Evolutionary conservation across 2,329 filamentous ascomycete genomes (phyloP), one percentile per base, ranked within the genome.

Genomic region (Aspergillus fijiensis): DNA sequence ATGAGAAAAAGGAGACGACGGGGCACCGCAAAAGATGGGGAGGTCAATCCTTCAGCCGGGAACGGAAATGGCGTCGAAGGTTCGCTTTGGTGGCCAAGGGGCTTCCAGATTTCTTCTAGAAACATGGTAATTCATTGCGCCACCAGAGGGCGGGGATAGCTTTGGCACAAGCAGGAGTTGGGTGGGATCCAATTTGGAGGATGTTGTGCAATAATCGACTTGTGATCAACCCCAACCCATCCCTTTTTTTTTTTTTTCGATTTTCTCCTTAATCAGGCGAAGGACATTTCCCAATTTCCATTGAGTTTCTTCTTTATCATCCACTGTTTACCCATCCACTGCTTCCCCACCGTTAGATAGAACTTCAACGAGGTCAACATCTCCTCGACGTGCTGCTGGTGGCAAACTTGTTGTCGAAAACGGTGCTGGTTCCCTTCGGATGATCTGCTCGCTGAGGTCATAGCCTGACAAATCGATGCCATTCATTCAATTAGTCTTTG

Each of bases 61-160:
- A 52, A 56, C 48, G 50, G 57, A 57, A n/a, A 57, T 55, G 49
- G 61, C 49, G 59, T 63, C 62, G 62, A 72, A 71, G 64, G 67
- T 72, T 69, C 66, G 60, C 65, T 61, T 49, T 49, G 52, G 48
- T 47, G 55, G 60, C 58, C 49, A 60, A 57, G 52, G 60, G 58
- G 55, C 55, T 75, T 75, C 73, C 67, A 75, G 63, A 63, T 60
- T 68, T 68, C 67, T 75, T 75, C 73, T 74, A 75, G 73, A 75
- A 75, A 58, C 25, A 19, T 51, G 50, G 51, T 51, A 23, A 57
- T 55, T 54, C 19, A 51, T 61, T 63, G 58, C 62, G 62, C 63
- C 60, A 62, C 63, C 49, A 33, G 42, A 21, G 42, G 16, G 16
- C 42, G 23, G 42, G 45, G 47, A 31, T 27, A 49, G n/a, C 16